These are phyloP conservation scores for Pyrus pyrifolia DNA, from an alignment of 306 rosid genomes.

Conservation along the genomic window DNA sequence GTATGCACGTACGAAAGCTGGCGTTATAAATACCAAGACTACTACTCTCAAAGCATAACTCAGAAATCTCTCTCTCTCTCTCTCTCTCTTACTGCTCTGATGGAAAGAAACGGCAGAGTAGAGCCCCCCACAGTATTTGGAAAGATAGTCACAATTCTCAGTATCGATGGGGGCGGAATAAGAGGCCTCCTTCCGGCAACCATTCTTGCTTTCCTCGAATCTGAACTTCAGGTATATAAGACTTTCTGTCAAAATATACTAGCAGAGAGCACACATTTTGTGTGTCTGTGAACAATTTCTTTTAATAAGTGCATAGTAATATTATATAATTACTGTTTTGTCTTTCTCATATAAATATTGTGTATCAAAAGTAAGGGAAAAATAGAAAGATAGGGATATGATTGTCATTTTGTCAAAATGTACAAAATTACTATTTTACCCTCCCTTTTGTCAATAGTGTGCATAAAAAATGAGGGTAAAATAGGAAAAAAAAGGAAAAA, in stretches of 20 bases:
- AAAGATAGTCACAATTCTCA: conserved; percentile 49
- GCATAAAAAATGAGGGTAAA: no score
- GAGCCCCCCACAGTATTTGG: conserved; percentile 49
- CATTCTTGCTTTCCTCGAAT: conserved; percentile 47
- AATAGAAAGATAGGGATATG: no score
- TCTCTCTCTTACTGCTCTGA: not conserved
- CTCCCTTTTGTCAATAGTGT: no score
- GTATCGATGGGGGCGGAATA: conserved; percentile 77
- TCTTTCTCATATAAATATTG: no score
- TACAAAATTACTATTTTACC: no score
- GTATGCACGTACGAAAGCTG: not conserved
- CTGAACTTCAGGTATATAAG: conserved; percentile 42
- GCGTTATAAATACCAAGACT: not conserved
- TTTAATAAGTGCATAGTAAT: no score
- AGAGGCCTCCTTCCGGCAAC: conserved; percentile 59
- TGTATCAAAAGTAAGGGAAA: no score
- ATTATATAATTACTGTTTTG: no score
- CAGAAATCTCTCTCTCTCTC: not conserved
- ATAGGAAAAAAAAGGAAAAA: no score
- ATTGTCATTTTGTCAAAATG: no score
- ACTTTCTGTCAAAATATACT: not conserved
- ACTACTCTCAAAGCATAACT: not conserved
- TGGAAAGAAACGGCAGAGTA: conserved; percentile 16
- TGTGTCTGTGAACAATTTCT: no score
- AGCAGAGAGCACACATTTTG: no score